A percentile compares a stretch with the other conserved stretches of the same genome.
These are phyloP conservation scores for Candida alai DNA, from an alignment of 805 yeast species.

Conservation along the genomic window DNA sequence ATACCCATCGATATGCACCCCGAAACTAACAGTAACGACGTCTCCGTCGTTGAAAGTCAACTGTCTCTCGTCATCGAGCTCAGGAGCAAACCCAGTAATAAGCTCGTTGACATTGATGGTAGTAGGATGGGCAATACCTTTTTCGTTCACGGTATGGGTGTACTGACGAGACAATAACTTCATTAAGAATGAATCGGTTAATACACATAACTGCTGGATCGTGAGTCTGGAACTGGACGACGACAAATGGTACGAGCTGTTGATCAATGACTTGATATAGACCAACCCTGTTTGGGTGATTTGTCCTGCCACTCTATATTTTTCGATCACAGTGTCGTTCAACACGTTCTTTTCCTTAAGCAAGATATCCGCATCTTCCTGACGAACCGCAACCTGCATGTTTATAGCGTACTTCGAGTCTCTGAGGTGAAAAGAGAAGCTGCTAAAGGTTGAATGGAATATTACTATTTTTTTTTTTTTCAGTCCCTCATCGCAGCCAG, in stretches of 20 bases:
- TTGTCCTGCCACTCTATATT: constrained; percentile 87
- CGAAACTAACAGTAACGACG: constrained; percentile 77
- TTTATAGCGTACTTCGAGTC: not conserved
- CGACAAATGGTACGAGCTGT: constrained; percentile 65
- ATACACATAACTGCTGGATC: constrained; percentile 69
- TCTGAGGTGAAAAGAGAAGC: not conserved
- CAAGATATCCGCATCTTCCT: constrained; percentile 68
- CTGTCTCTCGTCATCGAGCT: constrained; percentile 53
- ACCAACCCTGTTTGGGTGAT: constrained; percentile 78
- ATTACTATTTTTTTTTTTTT: constrained; percentile 1
- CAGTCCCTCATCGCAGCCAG: constrained; percentile 7
- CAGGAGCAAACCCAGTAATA: constrained; percentile 81
- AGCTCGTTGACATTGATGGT: constrained; percentile 80
- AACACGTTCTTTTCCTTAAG: constrained; percentile 71
- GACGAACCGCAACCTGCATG: constrained; percentile 75
- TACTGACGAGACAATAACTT: constrained; percentile 58
- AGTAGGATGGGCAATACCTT: constrained; percentile 92
- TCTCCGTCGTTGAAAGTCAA: constrained; percentile 68
- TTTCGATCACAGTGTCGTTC: constrained; percentile 59
- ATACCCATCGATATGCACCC: constrained; percentile 94
- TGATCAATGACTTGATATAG: constrained; percentile 62
- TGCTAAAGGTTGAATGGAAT: constrained; percentile 1
- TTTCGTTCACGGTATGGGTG: constrained; percentile 66
- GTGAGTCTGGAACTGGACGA: constrained; percentile 40
- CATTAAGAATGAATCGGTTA: constrained; percentile 73